These are phyloP conservation scores for Elsinoe perseae DNA, from an alignment of 2,329 filamentous ascomycete genomes.

Conservation along the genomic window DNA sequence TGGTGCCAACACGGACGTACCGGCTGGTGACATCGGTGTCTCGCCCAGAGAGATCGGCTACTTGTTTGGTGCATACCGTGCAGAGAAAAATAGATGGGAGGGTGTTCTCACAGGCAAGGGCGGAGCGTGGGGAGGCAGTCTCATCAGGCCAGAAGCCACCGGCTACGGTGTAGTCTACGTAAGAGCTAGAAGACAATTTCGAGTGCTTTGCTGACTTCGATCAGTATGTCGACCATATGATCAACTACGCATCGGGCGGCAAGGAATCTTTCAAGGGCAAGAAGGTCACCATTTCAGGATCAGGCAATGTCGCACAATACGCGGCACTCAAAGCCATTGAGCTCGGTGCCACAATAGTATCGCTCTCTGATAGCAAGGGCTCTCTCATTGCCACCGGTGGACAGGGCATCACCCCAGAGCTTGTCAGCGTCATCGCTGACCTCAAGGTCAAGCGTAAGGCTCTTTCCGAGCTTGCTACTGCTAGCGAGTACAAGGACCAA, in stretches of 20 bases:
- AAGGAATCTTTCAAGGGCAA: conserved; percentile 83
- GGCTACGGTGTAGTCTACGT: conserved; percentile 92
- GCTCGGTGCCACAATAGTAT: conserved; percentile 86
- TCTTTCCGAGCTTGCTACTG: conserved; percentile 62
- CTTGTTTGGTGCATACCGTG: conserved; percentile 90
- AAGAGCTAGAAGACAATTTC: conserved; percentile 26
- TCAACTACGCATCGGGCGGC: conserved; percentile 69
- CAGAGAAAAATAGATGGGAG: conserved; percentile 83
- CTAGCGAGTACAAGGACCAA: conserved; percentile 49
- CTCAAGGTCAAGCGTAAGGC: conserved; percentile 84
- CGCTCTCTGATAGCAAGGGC: conserved; percentile 88
- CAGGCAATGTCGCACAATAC: conserved; percentile 96
- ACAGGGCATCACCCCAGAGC: conserved; percentile 66
- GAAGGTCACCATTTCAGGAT: conserved; percentile 90
- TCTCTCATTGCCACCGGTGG: conserved; percentile 66
- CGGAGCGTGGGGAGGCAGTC: conserved; percentile 78
- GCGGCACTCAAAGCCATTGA: conserved; percentile 94
- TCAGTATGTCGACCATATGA: conserved; percentile 87
- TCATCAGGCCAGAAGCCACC: conserved; percentile 95
- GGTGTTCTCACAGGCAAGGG: conserved; percentile 96
- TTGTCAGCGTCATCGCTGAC: conserved; percentile 68
- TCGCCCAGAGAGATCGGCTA: conserved; percentile 86
- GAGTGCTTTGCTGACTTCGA: background rate
- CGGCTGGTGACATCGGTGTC: conserved; percentile 94
- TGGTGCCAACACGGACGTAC: conserved; percentile 89